These are phyloP conservation scores for Vanrija humicola DNA, from an alignment of 1,284 basidiomycete species.

Conservation along the genomic window DNA sequence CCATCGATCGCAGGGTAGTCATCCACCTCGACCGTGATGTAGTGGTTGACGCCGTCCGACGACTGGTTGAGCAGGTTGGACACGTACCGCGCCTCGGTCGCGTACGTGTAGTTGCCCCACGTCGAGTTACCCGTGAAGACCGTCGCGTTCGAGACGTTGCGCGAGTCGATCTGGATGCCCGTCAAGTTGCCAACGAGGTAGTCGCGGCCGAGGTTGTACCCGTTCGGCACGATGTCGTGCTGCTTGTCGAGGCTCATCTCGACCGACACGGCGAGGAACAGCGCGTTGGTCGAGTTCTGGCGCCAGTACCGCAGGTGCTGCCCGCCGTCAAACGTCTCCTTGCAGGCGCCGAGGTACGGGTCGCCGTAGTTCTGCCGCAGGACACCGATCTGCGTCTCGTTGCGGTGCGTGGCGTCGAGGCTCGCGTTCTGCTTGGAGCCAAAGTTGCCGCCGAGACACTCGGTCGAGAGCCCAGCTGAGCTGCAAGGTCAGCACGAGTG, in stretches of 20 bases:
- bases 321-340: conserved; percentile 81
- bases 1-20: conserved; percentile 73
- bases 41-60: conserved; percentile 74
- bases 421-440: conserved; percentile 69
- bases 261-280: conserved; percentile 77
- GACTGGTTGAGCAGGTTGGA: conserved; percentile 65
- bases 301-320: conserved; percentile 88
- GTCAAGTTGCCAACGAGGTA: conserved; percentile 71
- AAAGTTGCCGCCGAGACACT: conserved; percentile 77
- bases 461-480: conserved; percentile 48
- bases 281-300: conserved; percentile 67
- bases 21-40: conserved; percentile 57
- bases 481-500: conserved; percentile 17
- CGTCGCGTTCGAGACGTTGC: conserved; percentile 57
- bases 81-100: conserved; percentile 63
- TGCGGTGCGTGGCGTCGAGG: conserved; percentile 73
- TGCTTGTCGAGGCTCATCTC: conserved; percentile 62
- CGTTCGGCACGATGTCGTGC: conserved; percentile 60
- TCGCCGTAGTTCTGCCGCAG: conserved; percentile 78
- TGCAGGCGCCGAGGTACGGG: conserved; percentile 69
- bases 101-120: conserved; percentile 61
- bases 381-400: conserved; percentile 68
- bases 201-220: conserved; percentile 65
- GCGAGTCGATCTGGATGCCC: conserved; percentile 55
- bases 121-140: conserved; percentile 21